Base-by-base conservation (phyloP, 176 grass and related monocot species). In the Oryza longistaminata region DNA sequence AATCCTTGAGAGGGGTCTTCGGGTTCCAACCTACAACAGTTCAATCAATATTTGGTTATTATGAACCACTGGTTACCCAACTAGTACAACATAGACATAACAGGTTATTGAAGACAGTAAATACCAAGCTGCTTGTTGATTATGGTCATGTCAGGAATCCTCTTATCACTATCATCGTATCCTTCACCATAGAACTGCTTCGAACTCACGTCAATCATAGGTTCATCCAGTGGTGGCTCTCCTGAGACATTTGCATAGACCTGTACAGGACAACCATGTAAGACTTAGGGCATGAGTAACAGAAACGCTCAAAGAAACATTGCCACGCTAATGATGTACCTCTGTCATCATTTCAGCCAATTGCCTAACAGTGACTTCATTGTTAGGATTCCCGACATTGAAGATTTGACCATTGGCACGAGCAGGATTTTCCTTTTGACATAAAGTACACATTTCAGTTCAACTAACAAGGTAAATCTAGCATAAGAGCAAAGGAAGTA, bases 61-160 rank as follows among this genome's bases (percentile, higher is more conserved):
- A 69, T 8, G 14, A 19, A 22, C 5, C 1, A n/a, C 35, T 4
- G 40, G 21, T 65, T 5, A n/a, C 1, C 1, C 2, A 5, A n/a
- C 17, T 71, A 40, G 39, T 40, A 71, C 25, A 37, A 43, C 34
- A 60, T 3, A 65, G 37, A 2, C 26, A 72, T 0, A 71, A 46
- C 26, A 27, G 1, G 34, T 27, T 6, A 70, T 6, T 34, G 24
- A 50, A 49, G 9, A 46, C 6, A 53, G 37, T 61, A 77, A 77
- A 64, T 98, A 95, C 93, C 93, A 83, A 98, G 96, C 88, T 98
- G 89, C 65, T 83, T 95, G 87, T 95, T 95, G 77, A 98, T 94
- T 74, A 93, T 93, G 26, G 80, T 93, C 96, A 98, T 95, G 81
- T 93, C 86, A 2, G 96, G 93, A 34, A 93, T 98, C 29, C 93